Conservation (phyloP, 2,329 filamentous ascomycete species). For the Microcyclosporella mali region DNA sequence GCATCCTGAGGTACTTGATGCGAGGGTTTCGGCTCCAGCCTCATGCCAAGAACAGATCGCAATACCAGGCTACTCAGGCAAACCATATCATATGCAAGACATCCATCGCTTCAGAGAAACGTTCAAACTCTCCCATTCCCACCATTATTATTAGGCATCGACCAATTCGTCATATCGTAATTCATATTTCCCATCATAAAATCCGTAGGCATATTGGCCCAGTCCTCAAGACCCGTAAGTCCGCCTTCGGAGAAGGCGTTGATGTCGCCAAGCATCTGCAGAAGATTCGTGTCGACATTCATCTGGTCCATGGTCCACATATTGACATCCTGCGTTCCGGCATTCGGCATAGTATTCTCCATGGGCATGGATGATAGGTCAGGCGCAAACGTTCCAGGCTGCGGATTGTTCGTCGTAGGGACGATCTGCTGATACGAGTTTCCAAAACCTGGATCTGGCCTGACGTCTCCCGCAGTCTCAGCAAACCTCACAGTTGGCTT, state of each 20-base stretch:
- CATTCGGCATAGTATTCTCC: not conserved
- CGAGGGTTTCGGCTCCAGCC: too few relatives aligned
- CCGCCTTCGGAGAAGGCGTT: conserved; percentile 16
- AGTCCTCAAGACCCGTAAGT: conserved; percentile 23
- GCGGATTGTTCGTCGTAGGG: not conserved
- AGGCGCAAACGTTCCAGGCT: not conserved
- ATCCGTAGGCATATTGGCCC: conserved; percentile 15
- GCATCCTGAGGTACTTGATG: too few relatives aligned
- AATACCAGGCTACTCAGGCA: too few relatives aligned
- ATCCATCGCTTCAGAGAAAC: too few relatives aligned
- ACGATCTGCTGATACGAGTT: not conserved
- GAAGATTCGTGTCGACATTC: conserved; percentile 18
- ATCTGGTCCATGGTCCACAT: conserved; percentile 9
- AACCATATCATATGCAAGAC: too few relatives aligned
- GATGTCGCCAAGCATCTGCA: conserved; percentile 19
- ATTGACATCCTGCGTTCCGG: not conserved
- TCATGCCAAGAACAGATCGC: too few relatives aligned
- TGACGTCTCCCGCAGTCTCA: too few relatives aligned
- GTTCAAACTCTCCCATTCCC: too few relatives aligned
- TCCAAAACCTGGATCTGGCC: too few relatives aligned
- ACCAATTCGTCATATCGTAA: conserved; percentile 13
- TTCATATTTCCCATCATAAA: conserved; percentile 1
- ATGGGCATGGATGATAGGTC: too few relatives aligned
- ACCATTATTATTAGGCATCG: not conserved
- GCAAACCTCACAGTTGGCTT: too few relatives aligned